phyloP scores from a whole-genome alignment of 352 stramenopile species.

The Elongisporangium undulatum region DNA sequence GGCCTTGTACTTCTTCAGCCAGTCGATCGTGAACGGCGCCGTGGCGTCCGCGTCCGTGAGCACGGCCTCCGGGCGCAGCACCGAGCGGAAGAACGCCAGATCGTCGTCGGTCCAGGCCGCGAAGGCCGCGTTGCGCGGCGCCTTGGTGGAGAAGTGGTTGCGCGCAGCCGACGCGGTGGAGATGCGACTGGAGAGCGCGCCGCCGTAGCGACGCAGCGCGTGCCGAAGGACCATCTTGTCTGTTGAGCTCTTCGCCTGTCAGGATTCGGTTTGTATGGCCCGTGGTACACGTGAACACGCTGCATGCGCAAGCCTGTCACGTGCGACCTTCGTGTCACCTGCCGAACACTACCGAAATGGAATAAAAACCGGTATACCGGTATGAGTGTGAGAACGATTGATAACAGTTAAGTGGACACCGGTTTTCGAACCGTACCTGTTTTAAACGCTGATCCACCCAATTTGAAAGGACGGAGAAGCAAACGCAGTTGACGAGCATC shows the following conservation, averaged over 20 bases:
- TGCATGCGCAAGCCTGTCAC: neutral
- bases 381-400: no score
- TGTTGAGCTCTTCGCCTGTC: conserved; percentile 1
- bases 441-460: neutral
- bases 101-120: conserved; percentile 60
- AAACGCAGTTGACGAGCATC: neutral
- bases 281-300: no score
- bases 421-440: neutral
- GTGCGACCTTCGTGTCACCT: conserved; percentile 8
- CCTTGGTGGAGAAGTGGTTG: conserved; percentile 19
- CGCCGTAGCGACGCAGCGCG: conserved; percentile 7
- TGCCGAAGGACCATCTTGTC: conserved; percentile 20
- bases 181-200: conserved; percentile 4
- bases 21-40: conserved; percentile 71
- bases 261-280: neutral
- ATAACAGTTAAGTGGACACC: no score
- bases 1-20: conserved; percentile 85
- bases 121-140: conserved; percentile 35
- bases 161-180: conserved; percentile 1
- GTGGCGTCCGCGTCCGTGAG: conserved; percentile 70
- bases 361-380: neutral
- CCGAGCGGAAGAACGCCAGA: conserved; percentile 54
- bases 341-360: neutral
- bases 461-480: neutral
- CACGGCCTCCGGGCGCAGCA: conserved; percentile 58